Evolutionary conservation across 2,329 filamentous ascomycete species (phyloP), one percentile per base, ranked within the genome.

Genomic region (Ceratocystis papillata): DNA sequence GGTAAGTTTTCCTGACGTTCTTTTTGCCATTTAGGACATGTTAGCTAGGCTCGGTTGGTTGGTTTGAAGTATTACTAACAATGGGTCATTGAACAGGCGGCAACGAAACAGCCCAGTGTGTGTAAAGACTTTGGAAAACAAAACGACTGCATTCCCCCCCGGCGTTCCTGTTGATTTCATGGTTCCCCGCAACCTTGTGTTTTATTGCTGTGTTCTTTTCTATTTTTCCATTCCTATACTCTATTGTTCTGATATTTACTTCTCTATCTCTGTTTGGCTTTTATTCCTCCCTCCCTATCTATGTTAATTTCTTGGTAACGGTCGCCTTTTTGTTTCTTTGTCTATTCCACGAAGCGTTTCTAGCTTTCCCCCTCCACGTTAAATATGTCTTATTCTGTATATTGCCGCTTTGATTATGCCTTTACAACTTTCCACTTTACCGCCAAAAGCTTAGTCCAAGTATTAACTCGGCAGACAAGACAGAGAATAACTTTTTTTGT

Each of bases 1-100:
- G 79, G 80, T 80, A 69, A 70, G 77, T 75, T 25, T 25, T 53
- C 20, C 33, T 3, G 33, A 1, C 33, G 1, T 37, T 37, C 33
- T 37, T 37, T 37, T 12, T 37, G 33, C 33, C 33, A 12, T 3
- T 37, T 37, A 1, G 33, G 33, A 37, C 33, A 37, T 37, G 33
- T 37, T 37, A 4, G 10, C 8, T 37, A 12, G 33, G 3, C 1
- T 37, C 2, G 8, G 10, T 10, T 12, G 8, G 10, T 10, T 37
- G 33, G 10, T 12, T 10, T 37, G 33, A 3, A 37, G 33, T 3
- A 3, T 37, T 37, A 37, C 53, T 50, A 61, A 48, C 61, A 17
- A 30, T 28, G 1, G 17, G 1, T 4, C 4, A 50, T 37, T 57
- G n/a, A 20, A 59, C 22, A 66, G 65, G 60, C 37, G 25, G 48